phyloP scores from a whole-genome alignment of 2,329 filamentous ascomycete genomes.

The Capronia epimyces region DNA sequence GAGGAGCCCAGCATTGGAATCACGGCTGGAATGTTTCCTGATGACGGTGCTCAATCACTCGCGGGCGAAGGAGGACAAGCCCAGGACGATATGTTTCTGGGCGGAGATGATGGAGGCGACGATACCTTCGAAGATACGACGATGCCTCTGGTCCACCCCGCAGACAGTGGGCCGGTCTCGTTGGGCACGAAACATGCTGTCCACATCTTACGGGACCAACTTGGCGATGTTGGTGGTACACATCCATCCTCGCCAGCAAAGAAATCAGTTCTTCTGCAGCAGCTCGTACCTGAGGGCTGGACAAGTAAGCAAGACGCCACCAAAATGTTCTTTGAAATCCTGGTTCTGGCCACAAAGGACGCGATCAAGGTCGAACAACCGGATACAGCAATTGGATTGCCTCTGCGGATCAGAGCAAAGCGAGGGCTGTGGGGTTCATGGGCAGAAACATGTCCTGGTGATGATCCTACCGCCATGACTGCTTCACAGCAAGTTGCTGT shows the following conservation, averaged over 20 bases:
- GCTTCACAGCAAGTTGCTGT: constrained; percentile 19
- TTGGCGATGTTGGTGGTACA: constrained; percentile 65
- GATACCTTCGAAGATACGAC: constrained; percentile 75
- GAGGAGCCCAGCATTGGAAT: constrained; percentile 58
- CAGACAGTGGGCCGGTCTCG: constrained; percentile 79
- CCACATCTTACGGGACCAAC: constrained; percentile 83
- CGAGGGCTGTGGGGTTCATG: constrained; percentile 94
- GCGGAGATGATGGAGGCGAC: constrained; percentile 44
- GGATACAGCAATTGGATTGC: constrained; percentile 64
- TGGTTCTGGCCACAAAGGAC: constrained; percentile 95
- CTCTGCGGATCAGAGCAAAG: constrained; percentile 82
- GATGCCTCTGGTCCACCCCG: constrained; percentile 68
- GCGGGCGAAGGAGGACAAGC: constrained; percentile 43
- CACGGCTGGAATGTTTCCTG: constrained; percentile 54
- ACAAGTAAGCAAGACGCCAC: constrained; percentile 87
- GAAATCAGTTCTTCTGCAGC: constrained; percentile 77
- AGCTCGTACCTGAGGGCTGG: constrained; percentile 73
- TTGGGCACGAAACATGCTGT: constrained; percentile 92
- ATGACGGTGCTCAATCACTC: constrained; percentile 35
- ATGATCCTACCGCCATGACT: constrained; percentile 19
- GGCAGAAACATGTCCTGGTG: constrained; percentile 60
- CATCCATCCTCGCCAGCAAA: constrained; percentile 69
- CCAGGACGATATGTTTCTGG: constrained; percentile 41
- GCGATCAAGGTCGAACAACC: constrained; percentile 94
- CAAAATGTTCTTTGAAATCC: constrained; percentile 98